phyloP scores from a whole-genome alignment of 2,329 filamentous ascomycete species.

The Fusarium sambucinum region DNA sequence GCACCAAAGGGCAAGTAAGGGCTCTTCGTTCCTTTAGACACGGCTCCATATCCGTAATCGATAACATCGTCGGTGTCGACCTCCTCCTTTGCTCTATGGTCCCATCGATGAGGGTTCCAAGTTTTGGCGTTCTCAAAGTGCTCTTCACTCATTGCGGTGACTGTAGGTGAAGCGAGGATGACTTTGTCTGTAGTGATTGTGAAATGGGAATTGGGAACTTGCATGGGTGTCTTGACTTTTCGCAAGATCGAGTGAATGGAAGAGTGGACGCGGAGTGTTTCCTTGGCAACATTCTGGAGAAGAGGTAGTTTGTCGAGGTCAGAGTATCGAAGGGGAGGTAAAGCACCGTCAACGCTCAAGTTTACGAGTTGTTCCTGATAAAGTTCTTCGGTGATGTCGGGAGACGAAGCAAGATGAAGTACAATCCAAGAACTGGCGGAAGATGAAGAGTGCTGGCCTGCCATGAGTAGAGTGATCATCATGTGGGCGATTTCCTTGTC shows the following conservation, averaged over 20 bases:
- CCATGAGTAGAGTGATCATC: conserved; percentile 90
- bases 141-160: conserved; percentile 62
- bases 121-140: conserved; percentile 64
- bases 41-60: conserved; percentile 50
- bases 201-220: conserved; percentile 68
- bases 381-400: conserved; percentile 77
- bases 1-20: conserved; percentile 77
- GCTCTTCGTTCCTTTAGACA: conserved; percentile 52
- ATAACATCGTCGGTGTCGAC: conserved; percentile 34
- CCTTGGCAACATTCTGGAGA: conserved; percentile 74
- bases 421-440: conserved; percentile 84
- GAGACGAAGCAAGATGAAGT: conserved; percentile 76
- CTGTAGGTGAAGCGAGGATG: conserved; percentile 58
- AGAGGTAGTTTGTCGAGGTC: conserved; percentile 71
- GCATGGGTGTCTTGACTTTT: conserved; percentile 75
- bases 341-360: conserved; percentile 60
- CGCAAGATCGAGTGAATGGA: conserved; percentile 81
- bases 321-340: conserved; percentile 69
- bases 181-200: conserved; percentile 65
- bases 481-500: conserved; percentile 85
- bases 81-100: conserved; percentile 27
- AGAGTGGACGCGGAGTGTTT: conserved; percentile 77
- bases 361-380: conserved; percentile 73
- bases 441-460: conserved; percentile 83
- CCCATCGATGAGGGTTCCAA: conserved; percentile 53